phyloP scores from a whole-genome alignment of 352 stramenopile species.

The Elongisporangium undulatum region DNA sequence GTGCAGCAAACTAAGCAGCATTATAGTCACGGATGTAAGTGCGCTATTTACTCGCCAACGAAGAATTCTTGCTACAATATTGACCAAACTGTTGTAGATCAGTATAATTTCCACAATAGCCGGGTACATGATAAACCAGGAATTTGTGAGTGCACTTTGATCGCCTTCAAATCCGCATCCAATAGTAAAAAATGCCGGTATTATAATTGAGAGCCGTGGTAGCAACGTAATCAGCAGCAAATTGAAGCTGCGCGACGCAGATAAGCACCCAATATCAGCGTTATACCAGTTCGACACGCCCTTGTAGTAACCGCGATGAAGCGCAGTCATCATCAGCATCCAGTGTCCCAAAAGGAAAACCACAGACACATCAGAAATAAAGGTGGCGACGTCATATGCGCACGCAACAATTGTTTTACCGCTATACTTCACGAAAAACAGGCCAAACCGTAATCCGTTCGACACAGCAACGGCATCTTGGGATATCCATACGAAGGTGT shows the following conservation, averaged over 20 bases:
- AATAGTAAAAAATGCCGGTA: slow-evolving; percentile 16
- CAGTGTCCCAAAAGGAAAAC: slow-evolving; percentile 23
- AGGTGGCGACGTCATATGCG: slow-evolving; percentile 26
- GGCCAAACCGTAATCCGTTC: slow-evolving; percentile 18
- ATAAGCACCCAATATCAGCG: slow-evolving; percentile 11
- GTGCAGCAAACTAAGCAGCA: slow-evolving; percentile 14
- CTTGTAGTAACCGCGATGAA: slow-evolving; percentile 2
- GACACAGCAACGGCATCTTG: slow-evolving; percentile 24
- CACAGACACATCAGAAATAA: slow-evolving; percentile 31
- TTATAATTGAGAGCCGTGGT: slow-evolving; percentile 11
- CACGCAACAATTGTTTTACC: slow-evolving; percentile 6
- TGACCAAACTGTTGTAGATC: slow-evolving; percentile 17
- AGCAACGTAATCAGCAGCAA: slow-evolving; percentile 13
- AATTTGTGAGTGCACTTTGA: slow-evolving; percentile 10
- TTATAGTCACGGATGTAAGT: slow-evolving; percentile 10
- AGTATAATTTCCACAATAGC: slow-evolving; percentile 15
- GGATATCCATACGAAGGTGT: too few species aligned
- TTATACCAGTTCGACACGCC: slow-evolving; percentile 1
- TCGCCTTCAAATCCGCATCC: slow-evolving; percentile 17
- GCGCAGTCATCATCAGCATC: slow-evolving; percentile 13
- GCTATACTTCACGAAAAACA: slow-evolving; percentile 20
- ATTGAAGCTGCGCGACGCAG: slow-evolving; percentile 9
- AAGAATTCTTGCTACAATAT: slow-evolving; percentile 7
- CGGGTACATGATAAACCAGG: slow-evolving; percentile 23
- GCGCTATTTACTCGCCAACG: slow-evolving; percentile 11